Evolutionary conservation across 2,329 filamentous ascomycete genomes (phyloP).

Genomic region (Atkinsonella texensis): DNA sequence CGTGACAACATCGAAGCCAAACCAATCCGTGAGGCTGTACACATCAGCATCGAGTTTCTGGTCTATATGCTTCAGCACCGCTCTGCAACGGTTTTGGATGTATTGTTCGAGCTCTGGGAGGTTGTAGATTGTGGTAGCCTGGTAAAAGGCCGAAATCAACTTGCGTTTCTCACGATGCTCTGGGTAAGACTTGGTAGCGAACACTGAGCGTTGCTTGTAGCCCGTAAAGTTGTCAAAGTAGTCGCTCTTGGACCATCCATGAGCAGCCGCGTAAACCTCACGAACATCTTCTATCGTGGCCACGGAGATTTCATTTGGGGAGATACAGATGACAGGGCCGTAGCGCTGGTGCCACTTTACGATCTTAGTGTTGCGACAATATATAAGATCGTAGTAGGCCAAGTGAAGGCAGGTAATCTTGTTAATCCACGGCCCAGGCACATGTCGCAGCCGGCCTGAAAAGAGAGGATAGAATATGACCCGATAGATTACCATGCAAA

Average conservation of each 20-base stretch:
- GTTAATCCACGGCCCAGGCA: constrained; percentile 1
- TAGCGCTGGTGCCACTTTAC: constrained; percentile 5
- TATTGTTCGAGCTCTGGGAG: constrained; percentile 3
- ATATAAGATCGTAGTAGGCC: constrained; percentile 1
- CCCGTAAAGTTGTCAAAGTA: constrained; percentile 7
- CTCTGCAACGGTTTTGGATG: constrained; percentile 1
- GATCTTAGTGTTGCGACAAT: constrained; percentile 3
- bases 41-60: neutral
- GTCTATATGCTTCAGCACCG: neutral
- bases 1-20: constrained; percentile 6
- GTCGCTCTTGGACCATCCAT: constrained; percentile 5
- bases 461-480: neutral
- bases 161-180: constrained; percentile 4
- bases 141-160: constrained; percentile 7
- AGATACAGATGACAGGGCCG: constrained; percentile 6
- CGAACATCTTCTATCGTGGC: neutral
- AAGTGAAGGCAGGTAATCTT: constrained; percentile 1
- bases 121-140: constrained; percentile 6
- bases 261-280: constrained; percentile 1
- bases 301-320: constrained; percentile 7
- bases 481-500: neutral
- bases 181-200: constrained; percentile 6
- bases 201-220: constrained; percentile 4
- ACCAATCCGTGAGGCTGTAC: constrained; percentile 5
- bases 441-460: neutral